phyloP scores from a whole-genome alignment of 192 early-diverging fungal genomes.

The Coemansia sp. region DNA sequence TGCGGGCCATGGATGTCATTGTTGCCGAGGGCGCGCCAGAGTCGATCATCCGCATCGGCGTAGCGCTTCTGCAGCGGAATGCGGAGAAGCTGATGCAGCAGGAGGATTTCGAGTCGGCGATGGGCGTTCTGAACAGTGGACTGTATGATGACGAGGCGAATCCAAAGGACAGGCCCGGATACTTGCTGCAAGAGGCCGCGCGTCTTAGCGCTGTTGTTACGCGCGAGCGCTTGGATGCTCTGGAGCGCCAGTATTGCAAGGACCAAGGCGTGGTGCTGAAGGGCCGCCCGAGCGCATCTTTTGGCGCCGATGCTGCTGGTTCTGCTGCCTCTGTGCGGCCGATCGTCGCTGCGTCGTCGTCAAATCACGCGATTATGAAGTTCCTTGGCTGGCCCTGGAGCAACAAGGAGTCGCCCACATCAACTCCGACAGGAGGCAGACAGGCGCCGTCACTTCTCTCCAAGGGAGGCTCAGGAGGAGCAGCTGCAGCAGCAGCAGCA shows the following conservation, averaged over 20 bases:
- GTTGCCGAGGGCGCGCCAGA: conserved; percentile 91
- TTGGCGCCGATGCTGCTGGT: neutral
- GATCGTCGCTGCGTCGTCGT: neutral
- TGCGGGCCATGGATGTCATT: conserved; percentile 89
- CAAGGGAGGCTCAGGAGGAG: too few relatives aligned
- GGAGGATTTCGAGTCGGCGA: conserved; percentile 75
- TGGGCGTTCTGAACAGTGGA: conserved; percentile 81
- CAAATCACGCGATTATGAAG: conserved; percentile 24
- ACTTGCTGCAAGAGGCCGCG: conserved; percentile 78
- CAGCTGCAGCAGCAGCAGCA: neutral
- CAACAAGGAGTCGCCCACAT: conserved; percentile 15
- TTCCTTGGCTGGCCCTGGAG: conserved; percentile 50
- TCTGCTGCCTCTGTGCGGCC: conserved; percentile 4
- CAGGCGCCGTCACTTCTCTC: neutral
- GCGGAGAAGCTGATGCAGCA: conserved; percentile 67
- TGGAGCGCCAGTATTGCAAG: conserved; percentile 52
- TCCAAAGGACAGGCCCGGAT: conserved; percentile 49
- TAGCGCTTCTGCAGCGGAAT: conserved; percentile 85
- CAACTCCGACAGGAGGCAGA: neutral
- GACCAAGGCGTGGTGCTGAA: neutral
- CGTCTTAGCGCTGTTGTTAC: conserved; percentile 66
- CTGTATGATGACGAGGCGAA: conserved; percentile 74
- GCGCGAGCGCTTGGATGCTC: conserved; percentile 65
- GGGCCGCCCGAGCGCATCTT: neutral
- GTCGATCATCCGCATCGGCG: conserved; percentile 81